Evolutionary conservation across 192 early-diverging fungal genomes (phyloP).

Genomic region (Entomortierella lignicola): DNA sequence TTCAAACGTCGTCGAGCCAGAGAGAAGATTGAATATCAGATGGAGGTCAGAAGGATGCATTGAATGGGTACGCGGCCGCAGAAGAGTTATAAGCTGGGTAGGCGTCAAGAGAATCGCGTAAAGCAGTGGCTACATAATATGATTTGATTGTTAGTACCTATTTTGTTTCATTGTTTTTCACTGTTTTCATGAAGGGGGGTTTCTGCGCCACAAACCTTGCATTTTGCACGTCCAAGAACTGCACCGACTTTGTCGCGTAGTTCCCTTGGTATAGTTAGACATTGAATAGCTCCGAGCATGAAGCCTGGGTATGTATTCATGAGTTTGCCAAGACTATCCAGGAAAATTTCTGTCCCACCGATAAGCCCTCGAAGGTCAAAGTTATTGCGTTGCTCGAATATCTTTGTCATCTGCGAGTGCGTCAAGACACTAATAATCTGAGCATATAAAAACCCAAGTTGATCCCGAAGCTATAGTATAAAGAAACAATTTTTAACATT

Average conservation of each 20-base stretch:
- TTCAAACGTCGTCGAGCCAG: slow-evolving; percentile 77
- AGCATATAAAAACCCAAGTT: slow-evolving; percentile 81
- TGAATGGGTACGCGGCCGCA: slow-evolving; percentile 80
- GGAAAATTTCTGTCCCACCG: slow-evolving; percentile 83
- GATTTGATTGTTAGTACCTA: too few relatives aligned
- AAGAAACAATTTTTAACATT: neutral
- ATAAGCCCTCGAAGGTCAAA: slow-evolving; percentile 90
- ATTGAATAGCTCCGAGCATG: slow-evolving; percentile 80
- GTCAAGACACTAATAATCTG: slow-evolving; percentile 91
- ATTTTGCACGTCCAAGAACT: slow-evolving; percentile 63
- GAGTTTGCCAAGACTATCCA: slow-evolving; percentile 79
- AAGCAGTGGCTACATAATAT: slow-evolving; percentile 62
- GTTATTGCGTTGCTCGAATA: slow-evolving; percentile 88
- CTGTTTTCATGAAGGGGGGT: too few relatives aligned
- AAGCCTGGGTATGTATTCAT: slow-evolving; percentile 80
- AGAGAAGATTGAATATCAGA: slow-evolving; percentile 84
- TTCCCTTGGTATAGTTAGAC: slow-evolving; percentile 72
- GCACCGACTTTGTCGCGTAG: slow-evolving; percentile 78
- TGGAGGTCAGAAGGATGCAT: slow-evolving; percentile 86
- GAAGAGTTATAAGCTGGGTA: slow-evolving; percentile 78
- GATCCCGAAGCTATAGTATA: slow-evolving; percentile 72
- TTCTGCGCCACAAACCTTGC: slow-evolving; percentile 72
- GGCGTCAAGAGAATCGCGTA: slow-evolving; percentile 86
- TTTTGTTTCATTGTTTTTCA: too few relatives aligned
- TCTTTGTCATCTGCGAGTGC: slow-evolving; percentile 78